A percentile compares a stretch with the other conserved stretches of the same genome.
Evolutionary conservation across 345 rosid species (phyloP).

Genomic region (Durio zibethinus): DNA sequence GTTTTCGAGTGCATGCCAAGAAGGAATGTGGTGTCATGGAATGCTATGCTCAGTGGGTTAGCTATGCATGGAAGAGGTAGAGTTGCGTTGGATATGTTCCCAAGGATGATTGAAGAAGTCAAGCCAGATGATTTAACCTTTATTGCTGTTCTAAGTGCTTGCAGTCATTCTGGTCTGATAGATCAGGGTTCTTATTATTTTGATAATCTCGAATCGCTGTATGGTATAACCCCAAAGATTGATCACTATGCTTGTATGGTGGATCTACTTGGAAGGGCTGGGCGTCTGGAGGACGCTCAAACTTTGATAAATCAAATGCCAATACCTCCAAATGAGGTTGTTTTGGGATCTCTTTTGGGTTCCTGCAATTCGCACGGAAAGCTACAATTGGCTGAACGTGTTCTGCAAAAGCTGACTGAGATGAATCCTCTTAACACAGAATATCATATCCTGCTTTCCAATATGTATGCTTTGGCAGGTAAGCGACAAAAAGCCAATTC

Average conservation of each 20-base stretch:
- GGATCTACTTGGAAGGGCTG: slow-evolving; percentile 81
- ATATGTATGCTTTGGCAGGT: slow-evolving; percentile 64
- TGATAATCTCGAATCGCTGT: slow-evolving; percentile 31
- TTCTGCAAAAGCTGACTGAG: slow-evolving; percentile 43
- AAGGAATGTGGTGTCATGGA: slow-evolving; percentile 81
- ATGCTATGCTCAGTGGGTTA: slow-evolving; percentile 67
- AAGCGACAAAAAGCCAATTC: slow-evolving; percentile 39
- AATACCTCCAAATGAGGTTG: slow-evolving; percentile 73
- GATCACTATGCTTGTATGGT: slow-evolving; percentile 92
- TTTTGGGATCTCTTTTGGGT: slow-evolving; percentile 77
- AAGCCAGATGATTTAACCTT: slow-evolving; percentile 51
- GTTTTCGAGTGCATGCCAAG: slow-evolving; percentile 48
- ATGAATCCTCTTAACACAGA: slow-evolving; percentile 59
- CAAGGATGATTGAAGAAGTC: slow-evolving; percentile 57
- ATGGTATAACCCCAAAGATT: slow-evolving; percentile 51
- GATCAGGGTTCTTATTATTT: slow-evolving; percentile 30
- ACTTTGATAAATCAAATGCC: slow-evolving; percentile 55
- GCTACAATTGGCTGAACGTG: slow-evolving; percentile 49
- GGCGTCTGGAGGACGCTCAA: slow-evolving; percentile 70
- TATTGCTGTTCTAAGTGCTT: slow-evolving; percentile 25
- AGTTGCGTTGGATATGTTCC: slow-evolving; percentile 47
- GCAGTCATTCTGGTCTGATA: slow-evolving; percentile 64
- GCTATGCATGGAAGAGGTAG: slow-evolving; percentile 72
- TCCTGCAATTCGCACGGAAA: slow-evolving; percentile 63
- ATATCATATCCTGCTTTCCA: slow-evolving; percentile 62